Percentiles rank a stretch among this genome's conserved stretches.
Evolutionary conservation across 352 stramenopile genomes (phyloP).

Genomic region (Pythium grandisporangium): DNA sequence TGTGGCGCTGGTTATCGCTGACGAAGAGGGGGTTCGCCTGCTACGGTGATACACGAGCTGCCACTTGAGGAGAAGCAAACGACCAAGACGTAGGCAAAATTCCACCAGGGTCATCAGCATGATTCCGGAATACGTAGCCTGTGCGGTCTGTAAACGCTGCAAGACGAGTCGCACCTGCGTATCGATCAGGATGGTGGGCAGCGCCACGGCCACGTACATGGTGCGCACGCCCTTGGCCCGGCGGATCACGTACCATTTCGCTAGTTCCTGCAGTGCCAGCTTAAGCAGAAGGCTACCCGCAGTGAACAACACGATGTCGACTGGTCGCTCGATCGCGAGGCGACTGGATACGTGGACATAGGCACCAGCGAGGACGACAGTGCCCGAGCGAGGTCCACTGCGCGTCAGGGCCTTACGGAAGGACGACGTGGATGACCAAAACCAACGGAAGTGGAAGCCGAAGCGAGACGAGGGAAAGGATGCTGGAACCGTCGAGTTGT

Average conservation of each 20-base stretch:
- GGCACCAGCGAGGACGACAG: neutral
- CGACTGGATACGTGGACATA: neutral
- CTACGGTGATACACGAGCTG: neutral
- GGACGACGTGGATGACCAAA: neutral
- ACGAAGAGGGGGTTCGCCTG: neutral
- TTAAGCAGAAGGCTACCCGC: conserved; percentile 19
- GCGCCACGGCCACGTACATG: neutral
- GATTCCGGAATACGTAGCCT: conserved; percentile 12
- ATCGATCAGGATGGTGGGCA: conserved; percentile 3
- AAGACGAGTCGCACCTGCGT: neutral
- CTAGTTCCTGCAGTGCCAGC: conserved; percentile 16
- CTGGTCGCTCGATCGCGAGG: neutral
- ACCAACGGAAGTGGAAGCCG: conserved; percentile 7
- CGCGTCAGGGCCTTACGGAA: neutral
- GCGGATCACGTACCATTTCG: conserved; percentile 13
- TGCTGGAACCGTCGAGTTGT: neutral
- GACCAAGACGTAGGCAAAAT: conserved; percentile 14
- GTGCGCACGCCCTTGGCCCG: neutral
- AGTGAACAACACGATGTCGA: conserved; percentile 5
- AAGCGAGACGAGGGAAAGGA: neutral
- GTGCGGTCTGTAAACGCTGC: conserved; percentile 9
- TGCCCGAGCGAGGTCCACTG: conserved; percentile 4
- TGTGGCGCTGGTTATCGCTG: neutral
- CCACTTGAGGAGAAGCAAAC: conserved; percentile 1
- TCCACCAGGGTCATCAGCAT: conserved; percentile 23